These are phyloP conservation scores for Ceratocystis harringtonii DNA, from an alignment of 2,329 filamentous ascomycete genomes.

Conservation along the genomic window DNA sequence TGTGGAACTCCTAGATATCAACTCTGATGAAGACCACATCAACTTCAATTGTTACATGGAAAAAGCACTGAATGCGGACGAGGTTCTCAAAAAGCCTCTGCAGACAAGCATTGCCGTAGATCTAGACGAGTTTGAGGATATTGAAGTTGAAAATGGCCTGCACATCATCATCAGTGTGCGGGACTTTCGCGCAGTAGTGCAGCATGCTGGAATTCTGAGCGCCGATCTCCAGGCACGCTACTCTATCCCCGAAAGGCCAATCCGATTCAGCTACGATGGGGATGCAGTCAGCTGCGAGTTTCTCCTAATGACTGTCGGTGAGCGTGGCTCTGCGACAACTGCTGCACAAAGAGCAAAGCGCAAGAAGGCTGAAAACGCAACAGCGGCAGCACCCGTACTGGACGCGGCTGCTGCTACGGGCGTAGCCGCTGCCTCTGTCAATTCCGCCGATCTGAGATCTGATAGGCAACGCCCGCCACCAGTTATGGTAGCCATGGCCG, in stretches of 20 bases:
- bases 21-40: constrained; percentile 55
- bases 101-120: constrained; percentile 68
- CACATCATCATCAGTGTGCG: constrained; percentile 72
- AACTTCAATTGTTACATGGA: constrained; percentile 74
- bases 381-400: constrained; percentile 19
- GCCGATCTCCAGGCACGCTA: constrained; percentile 54
- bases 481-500: neutral
- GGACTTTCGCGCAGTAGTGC: constrained; percentile 65
- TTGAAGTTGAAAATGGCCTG: constrained; percentile 57
- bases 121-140: constrained; percentile 60
- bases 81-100: constrained; percentile 63
- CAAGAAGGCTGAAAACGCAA: constrained; percentile 7
- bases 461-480: neutral
- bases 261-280: constrained; percentile 56
- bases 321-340: constrained; percentile 33
- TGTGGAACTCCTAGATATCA: constrained; percentile 67
- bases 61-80: constrained; percentile 54
- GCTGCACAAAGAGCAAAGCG: constrained; percentile 34
- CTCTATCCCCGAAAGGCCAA: constrained; percentile 53
- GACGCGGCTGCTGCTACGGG: constrained; percentile 20
- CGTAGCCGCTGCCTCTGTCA: neutral
- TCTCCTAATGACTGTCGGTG: constrained; percentile 68
- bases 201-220: constrained; percentile 55
- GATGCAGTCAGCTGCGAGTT: constrained; percentile 61
- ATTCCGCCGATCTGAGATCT: neutral